Conservation (phyloP, 306 rosid species). For the Lagenaria siceraria region DNA sequence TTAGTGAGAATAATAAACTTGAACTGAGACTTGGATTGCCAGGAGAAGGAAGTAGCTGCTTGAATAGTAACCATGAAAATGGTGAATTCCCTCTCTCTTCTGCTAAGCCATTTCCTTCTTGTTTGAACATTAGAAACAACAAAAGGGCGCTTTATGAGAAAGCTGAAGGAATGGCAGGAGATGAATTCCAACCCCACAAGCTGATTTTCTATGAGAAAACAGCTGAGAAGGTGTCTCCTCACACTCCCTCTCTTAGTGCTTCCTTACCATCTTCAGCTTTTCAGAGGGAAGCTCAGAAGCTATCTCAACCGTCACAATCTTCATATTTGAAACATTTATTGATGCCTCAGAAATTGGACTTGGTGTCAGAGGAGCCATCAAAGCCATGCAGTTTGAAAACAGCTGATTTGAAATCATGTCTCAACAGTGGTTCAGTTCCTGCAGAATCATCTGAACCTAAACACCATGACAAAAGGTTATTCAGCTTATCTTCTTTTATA, state of each 20-base stretch:
- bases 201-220: constrained; percentile 4
- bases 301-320: not conserved
- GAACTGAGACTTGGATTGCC: constrained; percentile 34
- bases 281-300: not conserved
- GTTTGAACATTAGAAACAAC: not conserved
- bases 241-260: not conserved
- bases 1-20: constrained; percentile 20
- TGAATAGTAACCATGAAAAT: constrained; percentile 5
- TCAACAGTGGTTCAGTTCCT: constrained; percentile 19
- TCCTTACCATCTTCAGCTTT: constrained; percentile 1
- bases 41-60: constrained; percentile 7
- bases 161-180: not conserved
- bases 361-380: constrained; percentile 10
- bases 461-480: constrained; percentile 59
- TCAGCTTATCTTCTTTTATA: not conserved
- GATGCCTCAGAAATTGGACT: constrained; percentile 1
- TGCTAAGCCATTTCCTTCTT: not conserved
- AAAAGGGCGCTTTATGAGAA: constrained; percentile 3
- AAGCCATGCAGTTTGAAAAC: constrained; percentile 1
- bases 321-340: not conserved
- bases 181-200: constrained; percentile 9
- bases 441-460: constrained; percentile 33
- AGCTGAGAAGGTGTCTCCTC: not conserved
- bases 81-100: constrained; percentile 10
- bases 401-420: constrained; percentile 28